phyloP scores from a whole-genome alignment of 2,329 filamentous ascomycete species.

The Paecilomyces variotii region DNA sequence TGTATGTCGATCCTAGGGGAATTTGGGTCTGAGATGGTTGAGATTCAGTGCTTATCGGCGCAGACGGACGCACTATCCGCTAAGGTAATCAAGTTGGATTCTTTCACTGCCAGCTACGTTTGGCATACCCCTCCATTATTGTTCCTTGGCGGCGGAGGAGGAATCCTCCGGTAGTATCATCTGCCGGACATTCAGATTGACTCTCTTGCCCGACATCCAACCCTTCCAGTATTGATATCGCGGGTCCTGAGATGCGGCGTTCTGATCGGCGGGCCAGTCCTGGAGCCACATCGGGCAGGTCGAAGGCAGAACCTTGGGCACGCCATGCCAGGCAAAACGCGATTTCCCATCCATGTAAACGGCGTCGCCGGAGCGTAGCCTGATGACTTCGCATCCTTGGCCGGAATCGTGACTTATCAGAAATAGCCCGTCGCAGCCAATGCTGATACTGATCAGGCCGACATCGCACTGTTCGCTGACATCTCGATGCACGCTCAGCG shows the following conservation, averaged over 20 bases:
- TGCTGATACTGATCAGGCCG: constrained; percentile 74
- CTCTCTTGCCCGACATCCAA: constrained; percentile 81
- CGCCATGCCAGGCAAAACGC: constrained; percentile 89
- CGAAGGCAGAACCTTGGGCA: constrained; percentile 71
- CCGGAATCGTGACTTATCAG: constrained; percentile 62
- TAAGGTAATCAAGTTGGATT: not conserved
- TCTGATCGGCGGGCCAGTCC: constrained; percentile 58
- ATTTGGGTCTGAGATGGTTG: too few species aligned
- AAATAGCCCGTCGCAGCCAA: constrained; percentile 87
- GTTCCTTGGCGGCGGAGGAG: not conserved
- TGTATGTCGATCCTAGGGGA: not conserved
- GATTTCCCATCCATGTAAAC: constrained; percentile 80
- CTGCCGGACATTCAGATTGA: constrained; percentile 89
- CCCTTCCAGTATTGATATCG: constrained; percentile 64
- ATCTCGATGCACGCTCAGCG: constrained; percentile 85
- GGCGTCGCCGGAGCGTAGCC: constrained; percentile 75
- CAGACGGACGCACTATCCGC: not conserved
- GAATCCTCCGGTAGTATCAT: constrained; percentile 53
- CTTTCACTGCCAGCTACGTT: not conserved
- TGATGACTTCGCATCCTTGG: constrained; percentile 41
- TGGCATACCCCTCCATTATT: not conserved
- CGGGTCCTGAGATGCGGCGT: constrained; percentile 27
- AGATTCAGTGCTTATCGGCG: not conserved
- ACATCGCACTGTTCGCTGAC: constrained; percentile 77
- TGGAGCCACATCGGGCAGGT: constrained; percentile 71